Percentiles rank a stretch among this genome's conserved stretches.
These are phyloP conservation scores for Rutstroemia sp. DNA, from an alignment of 2,329 filamentous ascomycete genomes.

Conservation along the genomic window DNA sequence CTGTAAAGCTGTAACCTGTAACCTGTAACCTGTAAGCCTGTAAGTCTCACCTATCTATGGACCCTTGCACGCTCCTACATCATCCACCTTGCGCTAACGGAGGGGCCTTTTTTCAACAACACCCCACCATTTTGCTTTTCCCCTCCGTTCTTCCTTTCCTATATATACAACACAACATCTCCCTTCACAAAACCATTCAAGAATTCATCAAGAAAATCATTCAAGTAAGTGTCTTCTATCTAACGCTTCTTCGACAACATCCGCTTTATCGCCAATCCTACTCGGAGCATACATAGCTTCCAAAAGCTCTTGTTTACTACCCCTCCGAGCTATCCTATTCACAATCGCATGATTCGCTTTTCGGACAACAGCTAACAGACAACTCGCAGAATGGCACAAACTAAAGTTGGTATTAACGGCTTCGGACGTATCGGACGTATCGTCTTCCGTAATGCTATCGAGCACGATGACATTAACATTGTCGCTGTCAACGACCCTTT, in stretches of 20 bases:
- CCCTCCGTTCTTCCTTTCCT: slow-evolving; percentile 15
- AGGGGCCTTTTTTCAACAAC: slow-evolving; percentile 8
- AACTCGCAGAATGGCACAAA: slow-evolving; percentile 38
- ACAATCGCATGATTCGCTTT: slow-evolving; percentile 10
- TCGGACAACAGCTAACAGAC: slow-evolving; percentile 15
- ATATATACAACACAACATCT: slow-evolving; percentile 11
- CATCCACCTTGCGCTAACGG: slow-evolving; percentile 6
- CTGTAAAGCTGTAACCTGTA: background rate
- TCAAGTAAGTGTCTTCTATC: slow-evolving; percentile 15
- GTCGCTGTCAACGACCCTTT: slow-evolving; percentile 99
- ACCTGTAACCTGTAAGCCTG: background rate
- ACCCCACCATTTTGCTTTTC: slow-evolving; percentile 10
- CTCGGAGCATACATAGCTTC: background rate
- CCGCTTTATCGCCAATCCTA: background rate
- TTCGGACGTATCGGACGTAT: slow-evolving; percentile 99
- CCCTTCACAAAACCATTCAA: slow-evolving; percentile 6
- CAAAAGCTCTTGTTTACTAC: slow-evolving; percentile 6
- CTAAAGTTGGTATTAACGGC: slow-evolving; percentile 96
- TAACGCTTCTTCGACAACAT: background rate
- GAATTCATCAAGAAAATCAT: slow-evolving; percentile 8
- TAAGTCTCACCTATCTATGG: background rate
- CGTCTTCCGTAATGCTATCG: slow-evolving; percentile 95
- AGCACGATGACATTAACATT: slow-evolving; percentile 83
- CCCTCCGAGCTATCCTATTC: background rate
- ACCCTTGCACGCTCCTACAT: slow-evolving; percentile 1